These are phyloP conservation scores for Tulasnella sp. DNA, from an alignment of 768 basidiomycete species.

Conservation along the genomic window DNA sequence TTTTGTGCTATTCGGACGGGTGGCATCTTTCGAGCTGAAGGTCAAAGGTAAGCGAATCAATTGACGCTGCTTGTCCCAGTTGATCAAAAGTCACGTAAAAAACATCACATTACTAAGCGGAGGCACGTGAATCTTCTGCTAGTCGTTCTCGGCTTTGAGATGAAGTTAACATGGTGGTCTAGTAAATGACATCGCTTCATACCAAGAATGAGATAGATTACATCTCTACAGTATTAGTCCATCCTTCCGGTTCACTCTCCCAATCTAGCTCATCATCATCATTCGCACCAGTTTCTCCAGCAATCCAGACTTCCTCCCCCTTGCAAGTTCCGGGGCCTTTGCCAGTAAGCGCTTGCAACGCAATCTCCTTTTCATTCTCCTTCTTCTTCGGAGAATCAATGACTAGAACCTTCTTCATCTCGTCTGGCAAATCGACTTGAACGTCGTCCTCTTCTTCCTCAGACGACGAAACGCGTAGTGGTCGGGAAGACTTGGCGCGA, in stretches of 20 bases:
- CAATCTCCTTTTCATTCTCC: background rate
- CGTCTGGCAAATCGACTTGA: conserved; percentile 12
- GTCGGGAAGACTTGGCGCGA: background rate
- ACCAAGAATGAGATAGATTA: no score
- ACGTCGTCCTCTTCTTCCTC: background rate
- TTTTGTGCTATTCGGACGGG: no score
- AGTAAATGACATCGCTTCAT: no score
- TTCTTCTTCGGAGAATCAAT: conserved; percentile 7
- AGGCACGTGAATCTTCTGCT: no score
- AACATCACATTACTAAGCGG: no score
- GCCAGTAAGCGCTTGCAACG: background rate
- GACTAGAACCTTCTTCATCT: conserved; percentile 6
- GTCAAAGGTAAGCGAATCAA: no score
- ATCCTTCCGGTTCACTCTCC: conserved; percentile 15
- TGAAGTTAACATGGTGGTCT: no score
- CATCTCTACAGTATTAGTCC: conserved; percentile 12
- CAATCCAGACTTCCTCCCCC: conserved; percentile 11
- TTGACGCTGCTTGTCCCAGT: no score
- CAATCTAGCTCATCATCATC: conserved; percentile 13
- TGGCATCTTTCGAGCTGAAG: no score
- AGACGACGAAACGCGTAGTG: background rate
- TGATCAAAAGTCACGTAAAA: no score
- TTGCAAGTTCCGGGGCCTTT: conserved; percentile 9
- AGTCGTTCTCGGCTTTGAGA: no score
- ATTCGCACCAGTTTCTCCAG: conserved; percentile 5